Base-by-base conservation (phyloP, 345 rosid genomes). In the Citrus reticulata region DNA sequence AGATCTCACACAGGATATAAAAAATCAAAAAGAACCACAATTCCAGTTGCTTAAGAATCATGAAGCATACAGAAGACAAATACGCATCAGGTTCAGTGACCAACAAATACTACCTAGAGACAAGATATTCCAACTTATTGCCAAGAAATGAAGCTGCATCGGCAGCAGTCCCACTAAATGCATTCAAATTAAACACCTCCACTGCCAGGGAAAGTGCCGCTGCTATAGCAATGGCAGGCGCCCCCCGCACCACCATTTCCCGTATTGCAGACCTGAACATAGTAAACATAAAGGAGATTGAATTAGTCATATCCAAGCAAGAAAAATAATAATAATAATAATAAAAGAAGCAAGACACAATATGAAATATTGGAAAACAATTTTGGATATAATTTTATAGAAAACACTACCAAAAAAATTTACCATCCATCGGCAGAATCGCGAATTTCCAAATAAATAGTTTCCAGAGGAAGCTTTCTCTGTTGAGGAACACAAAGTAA, bases 181-280 rank as follows among this genome's bases (percentile, higher is more conserved):
- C 84, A 78, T 78, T 77, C 61, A 92, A 87, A 83, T 85, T 82
- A 78, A 49, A 89, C 30, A 91, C 98, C 84, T 95, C 98, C 9
- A 94, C 97, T 1, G 98, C 99, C 73, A 95, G 87, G 77, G 99
- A 88, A 59, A 95, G 95, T 3, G 97, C 97, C 2, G 97, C 99
- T 6, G 99, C 89, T 68, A 95, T 93, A 25, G 99, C 99, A 71
- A 93, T 93, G 66, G 99, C 99, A 61, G 99, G 99, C 35, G 99
- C 99, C 78, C 98, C 99, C 13, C 99, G 97, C 27, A 95, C 99
- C 40, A 95, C 97, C 98, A 95, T 95, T 37, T 92, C 99, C 71
- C 87, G 89, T 75, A 95, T 92, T n/a, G 96, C 96, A 39, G 74
- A 84, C 98, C 98, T 93, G 68, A 54, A 63, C 58, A 35, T 13